Base-by-base conservation (phyloP, 177 flowering plant species). In the Vitis hybrid region DNA sequence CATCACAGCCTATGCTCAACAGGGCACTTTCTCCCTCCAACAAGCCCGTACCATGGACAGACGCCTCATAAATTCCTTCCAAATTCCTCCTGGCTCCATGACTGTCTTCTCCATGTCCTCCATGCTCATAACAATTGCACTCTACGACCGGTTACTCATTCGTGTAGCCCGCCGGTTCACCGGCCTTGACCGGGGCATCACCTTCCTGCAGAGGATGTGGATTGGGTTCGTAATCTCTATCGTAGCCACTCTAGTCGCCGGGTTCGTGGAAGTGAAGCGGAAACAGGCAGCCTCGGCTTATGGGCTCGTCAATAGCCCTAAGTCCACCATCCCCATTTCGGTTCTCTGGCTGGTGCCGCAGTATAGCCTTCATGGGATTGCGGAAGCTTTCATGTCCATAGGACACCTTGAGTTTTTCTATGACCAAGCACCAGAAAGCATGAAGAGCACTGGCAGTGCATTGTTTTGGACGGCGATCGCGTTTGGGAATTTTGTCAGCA, bases 1-100 rank as follows among this genome's bases (percentile, higher is more conserved):
- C 18, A 89, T 86, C 60, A 90, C 96, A 19, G 97, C 98, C 15
- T 80, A 83, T 56, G 91, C 93, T 45, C 98, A 95, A 66, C 97
- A 93, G 69, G 62, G 62, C 80, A 91, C 98, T 11, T 93, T 95
- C 81, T 86, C 97, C 6, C 88, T 95, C 26, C 89, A 87, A 63
- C 99, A 95, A 72, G 98, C 94, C 70, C 80, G 86, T 54, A 77
- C 96, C 49, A 87, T 95, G 97, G 71, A 95, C 80, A 67, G 98
- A n/a, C 90, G 83, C 77, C 67, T 95, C 67, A 69, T 83, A 7
- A 56, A 54, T 3, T 86, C 89, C 60, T 93, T 95, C 81, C 80
- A 90, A 78, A 91, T 95, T 70, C 98, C 98, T 0, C 89, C 99
- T 0, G 98, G 85, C 30, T 95, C 99, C 51, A 84, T 86, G 89